Conservation (phyloP, 805 yeast genomes). For the Metschnikowia chrysomelidarum region DNA sequence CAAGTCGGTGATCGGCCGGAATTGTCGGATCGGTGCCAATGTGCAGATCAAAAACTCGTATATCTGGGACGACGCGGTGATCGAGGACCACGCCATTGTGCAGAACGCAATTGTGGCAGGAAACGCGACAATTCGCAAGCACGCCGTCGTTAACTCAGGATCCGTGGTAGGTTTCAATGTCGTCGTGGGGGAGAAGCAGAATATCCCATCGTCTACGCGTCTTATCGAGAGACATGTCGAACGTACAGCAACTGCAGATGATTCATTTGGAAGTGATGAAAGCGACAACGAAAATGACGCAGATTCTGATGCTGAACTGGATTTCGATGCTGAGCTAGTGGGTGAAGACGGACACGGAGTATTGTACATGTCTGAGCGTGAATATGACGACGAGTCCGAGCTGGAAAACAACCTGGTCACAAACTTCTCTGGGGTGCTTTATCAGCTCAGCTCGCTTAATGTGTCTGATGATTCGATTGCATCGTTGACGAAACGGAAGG, state of each 20-base stretch:
- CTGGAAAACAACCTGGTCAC: slow-evolving; percentile 35
- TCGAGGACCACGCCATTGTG: slow-evolving; percentile 63
- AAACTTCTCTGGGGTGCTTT: slow-evolving; percentile 43
- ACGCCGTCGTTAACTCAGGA: slow-evolving; percentile 60
- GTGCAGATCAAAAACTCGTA: slow-evolving; percentile 71
- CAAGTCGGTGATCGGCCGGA: slow-evolving; percentile 79
- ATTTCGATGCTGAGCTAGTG: slow-evolving; percentile 28
- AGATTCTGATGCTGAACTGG: slow-evolving; percentile 11
- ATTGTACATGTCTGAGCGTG: slow-evolving; percentile 47
- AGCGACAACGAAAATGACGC: slow-evolving; percentile 33
- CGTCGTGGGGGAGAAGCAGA: slow-evolving; percentile 52
- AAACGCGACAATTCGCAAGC: slow-evolving; percentile 51
- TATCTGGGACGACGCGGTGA: slow-evolving; percentile 79
- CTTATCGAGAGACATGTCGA: slow-evolving; percentile 49
- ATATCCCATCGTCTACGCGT: slow-evolving; percentile 49
- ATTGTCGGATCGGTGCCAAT: slow-evolving; percentile 79
- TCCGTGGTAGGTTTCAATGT: slow-evolving; percentile 79
- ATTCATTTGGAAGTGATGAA: slow-evolving; percentile 35
- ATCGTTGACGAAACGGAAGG: slow-evolving; percentile 47
- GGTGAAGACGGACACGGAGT: slow-evolving; percentile 54
- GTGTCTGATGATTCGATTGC: slow-evolving; percentile 60
- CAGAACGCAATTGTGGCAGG: slow-evolving; percentile 71
- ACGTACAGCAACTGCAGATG: slow-evolving; percentile 27
- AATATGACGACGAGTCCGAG: slow-evolving; percentile 35
- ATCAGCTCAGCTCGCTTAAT: slow-evolving; percentile 47